Evolutionary conservation across 371 early-diverging fungal species (phyloP).

Genomic region (Mucor circinelloides): DNA sequence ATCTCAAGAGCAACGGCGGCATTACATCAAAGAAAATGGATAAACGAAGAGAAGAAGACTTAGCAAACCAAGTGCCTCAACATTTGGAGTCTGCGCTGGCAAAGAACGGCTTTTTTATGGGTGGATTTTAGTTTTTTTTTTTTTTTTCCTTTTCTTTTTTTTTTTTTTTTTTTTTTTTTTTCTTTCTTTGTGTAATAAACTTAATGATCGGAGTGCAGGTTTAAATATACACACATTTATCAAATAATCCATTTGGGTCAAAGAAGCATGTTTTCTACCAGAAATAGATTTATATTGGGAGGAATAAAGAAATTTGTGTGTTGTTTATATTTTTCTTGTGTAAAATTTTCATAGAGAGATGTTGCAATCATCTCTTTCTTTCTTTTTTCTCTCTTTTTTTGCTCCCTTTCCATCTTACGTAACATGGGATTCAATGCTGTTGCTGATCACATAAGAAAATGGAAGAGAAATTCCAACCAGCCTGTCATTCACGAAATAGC

Average conservation of each 20-base stretch:
- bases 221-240: conserved; percentile 2
- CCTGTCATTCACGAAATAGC: not conserved
- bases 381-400: conserved; percentile 1
- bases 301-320: conserved; percentile 1
- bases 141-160: not conserved
- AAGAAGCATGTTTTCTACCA: conserved; percentile 13
- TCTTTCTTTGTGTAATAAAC: not conserved
- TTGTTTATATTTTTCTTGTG: not conserved
- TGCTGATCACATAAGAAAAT: conserved; percentile 41
- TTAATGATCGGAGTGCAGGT: not conserved
- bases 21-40: conserved; percentile 47
- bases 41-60: conserved; percentile 36
- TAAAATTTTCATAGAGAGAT: not conserved
- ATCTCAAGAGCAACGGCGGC: conserved; percentile 40
- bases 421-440: conserved; percentile 42
- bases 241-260: not conserved
- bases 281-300: conserved; percentile 7
- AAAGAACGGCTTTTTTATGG: conserved; percentile 41
- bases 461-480: conserved; percentile 38
- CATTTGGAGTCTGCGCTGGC: conserved; percentile 35
- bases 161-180: not conserved
- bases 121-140: conserved; percentile 4
- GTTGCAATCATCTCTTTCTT: not conserved
- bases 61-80: conserved; percentile 27
- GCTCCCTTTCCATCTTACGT: not conserved